Conservation (phyloP, 768 basidiomycete genomes). For the Macrolepiota fuliginosa region DNA sequence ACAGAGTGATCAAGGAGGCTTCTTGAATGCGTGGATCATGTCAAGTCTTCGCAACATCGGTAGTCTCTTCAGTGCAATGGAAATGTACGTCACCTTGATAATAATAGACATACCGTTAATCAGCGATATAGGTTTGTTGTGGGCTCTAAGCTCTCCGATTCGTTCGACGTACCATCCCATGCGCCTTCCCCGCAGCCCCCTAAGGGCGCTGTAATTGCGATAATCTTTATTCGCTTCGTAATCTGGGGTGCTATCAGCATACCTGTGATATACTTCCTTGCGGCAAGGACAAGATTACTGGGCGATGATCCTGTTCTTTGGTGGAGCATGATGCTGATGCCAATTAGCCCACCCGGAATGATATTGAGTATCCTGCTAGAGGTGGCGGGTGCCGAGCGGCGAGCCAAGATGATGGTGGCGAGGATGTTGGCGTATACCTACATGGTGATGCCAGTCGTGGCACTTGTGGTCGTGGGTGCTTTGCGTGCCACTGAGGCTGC, state of each 20-base stretch:
- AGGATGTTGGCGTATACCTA: constrained; percentile 10
- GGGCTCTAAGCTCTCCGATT: constrained; percentile 11
- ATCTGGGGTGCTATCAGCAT: constrained; percentile 9
- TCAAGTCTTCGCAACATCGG: constrained; percentile 12
- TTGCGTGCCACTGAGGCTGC: constrained; percentile 6
- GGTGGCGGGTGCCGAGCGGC: background rate
- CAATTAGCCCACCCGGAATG: constrained; percentile 11
- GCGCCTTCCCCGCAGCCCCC: constrained; percentile 4
- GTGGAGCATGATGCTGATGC: constrained; percentile 16
- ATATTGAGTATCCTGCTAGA: constrained; percentile 9
- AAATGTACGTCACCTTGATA: constrained; percentile 5
- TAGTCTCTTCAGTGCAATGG: constrained; percentile 8
- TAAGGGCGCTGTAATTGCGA: background rate
- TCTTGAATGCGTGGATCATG: constrained; percentile 11
- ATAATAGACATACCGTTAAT: background rate
- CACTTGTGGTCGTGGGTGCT: constrained; percentile 9
- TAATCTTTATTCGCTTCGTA: constrained; percentile 9
- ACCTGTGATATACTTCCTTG: constrained; percentile 8
- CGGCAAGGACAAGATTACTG: background rate
- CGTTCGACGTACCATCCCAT: background rate
- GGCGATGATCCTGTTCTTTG: constrained; percentile 11
- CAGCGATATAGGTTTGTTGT: constrained; percentile 7
- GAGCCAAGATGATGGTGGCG: constrained; percentile 14
- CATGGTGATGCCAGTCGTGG: constrained; percentile 8
- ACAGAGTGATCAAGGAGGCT: constrained; percentile 7